Conservation (phyloP, 2,329 filamentous ascomycete genomes). For the Aspergillus quadricinctus region DNA sequence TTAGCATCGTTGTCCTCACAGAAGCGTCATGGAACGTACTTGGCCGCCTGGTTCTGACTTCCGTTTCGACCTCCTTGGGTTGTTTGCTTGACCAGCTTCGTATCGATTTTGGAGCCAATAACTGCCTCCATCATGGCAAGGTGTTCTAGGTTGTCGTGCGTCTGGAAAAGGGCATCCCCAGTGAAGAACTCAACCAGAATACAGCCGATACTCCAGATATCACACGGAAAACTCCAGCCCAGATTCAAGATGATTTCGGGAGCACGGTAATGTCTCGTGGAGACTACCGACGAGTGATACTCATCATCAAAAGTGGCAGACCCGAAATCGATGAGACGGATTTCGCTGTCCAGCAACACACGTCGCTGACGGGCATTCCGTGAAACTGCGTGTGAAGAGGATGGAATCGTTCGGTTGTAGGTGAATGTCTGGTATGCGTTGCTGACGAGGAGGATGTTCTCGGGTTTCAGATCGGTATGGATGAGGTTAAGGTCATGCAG, state of each 20-base stretch:
- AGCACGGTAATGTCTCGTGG: constrained; percentile 62
- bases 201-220: constrained; percentile 67
- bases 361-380: constrained; percentile 58
- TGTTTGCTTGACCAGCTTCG: constrained; percentile 52
- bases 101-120: constrained; percentile 53
- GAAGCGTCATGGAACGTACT: constrained; percentile 42
- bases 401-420: constrained; percentile 64
- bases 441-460: constrained; percentile 64
- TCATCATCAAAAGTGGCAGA: constrained; percentile 66
- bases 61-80: constrained; percentile 44
- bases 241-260: constrained; percentile 65
- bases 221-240: constrained; percentile 64
- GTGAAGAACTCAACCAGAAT: constrained; percentile 67
- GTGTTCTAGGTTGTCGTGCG: constrained; percentile 64
- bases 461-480: constrained; percentile 73
- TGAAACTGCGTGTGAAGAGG: constrained; percentile 55
- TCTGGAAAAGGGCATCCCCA: constrained; percentile 64
- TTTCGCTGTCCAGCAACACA: constrained; percentile 62
- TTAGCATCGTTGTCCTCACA: constrained; percentile 24
- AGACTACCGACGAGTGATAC: constrained; percentile 65
- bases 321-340: constrained; percentile 64
- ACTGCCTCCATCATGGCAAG: constrained; percentile 67
- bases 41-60: constrained; percentile 51
- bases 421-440: constrained; percentile 65
- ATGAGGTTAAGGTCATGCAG: constrained; percentile 96